phyloP scores from a whole-genome alignment of 192 early-diverging fungal genomes.

The Backusella tuberculispora region DNA sequence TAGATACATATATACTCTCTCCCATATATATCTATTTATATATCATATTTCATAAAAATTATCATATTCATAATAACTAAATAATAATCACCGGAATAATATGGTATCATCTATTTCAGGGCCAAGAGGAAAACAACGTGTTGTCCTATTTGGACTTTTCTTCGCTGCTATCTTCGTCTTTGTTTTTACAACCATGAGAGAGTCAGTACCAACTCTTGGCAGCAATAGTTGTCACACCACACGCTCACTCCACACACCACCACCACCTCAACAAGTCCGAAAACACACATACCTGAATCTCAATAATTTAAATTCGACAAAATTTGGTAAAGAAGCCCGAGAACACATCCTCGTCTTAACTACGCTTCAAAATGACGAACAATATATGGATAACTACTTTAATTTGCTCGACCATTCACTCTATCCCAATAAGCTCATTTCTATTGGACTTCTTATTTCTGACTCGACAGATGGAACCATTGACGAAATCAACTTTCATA shows the following conservation, averaged over 20 bases:
- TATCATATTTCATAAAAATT: not conserved
- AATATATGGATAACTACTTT: constrained; percentile 66
- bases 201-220: constrained; percentile 1
- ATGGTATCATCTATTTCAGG: constrained; percentile 15
- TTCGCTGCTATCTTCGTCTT: not conserved
- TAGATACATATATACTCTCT: not conserved
- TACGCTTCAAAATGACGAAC: constrained; percentile 60
- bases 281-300: constrained; percentile 23
- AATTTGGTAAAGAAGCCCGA: constrained; percentile 17
- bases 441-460: constrained; percentile 68
- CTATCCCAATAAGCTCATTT: constrained; percentile 65
- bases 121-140: constrained; percentile 14
- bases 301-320: constrained; percentile 35
- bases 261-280: not conserved
- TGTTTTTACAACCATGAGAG: not conserved
- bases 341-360: constrained; percentile 61
- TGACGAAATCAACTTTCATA: constrained; percentile 38
- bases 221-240: constrained; percentile 18
- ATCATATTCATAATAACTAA: too few species aligned
- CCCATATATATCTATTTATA: not conserved
- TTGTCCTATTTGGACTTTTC: not conserved
- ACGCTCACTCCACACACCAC: constrained; percentile 6
- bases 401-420: constrained; percentile 50
- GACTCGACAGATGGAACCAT: constrained; percentile 60
- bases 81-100: not conserved